Evolutionary conservation across 805 yeast species (phyloP), one percentile per base, ranked within the genome.

Genomic region (Myxozyma geophila): DNA sequence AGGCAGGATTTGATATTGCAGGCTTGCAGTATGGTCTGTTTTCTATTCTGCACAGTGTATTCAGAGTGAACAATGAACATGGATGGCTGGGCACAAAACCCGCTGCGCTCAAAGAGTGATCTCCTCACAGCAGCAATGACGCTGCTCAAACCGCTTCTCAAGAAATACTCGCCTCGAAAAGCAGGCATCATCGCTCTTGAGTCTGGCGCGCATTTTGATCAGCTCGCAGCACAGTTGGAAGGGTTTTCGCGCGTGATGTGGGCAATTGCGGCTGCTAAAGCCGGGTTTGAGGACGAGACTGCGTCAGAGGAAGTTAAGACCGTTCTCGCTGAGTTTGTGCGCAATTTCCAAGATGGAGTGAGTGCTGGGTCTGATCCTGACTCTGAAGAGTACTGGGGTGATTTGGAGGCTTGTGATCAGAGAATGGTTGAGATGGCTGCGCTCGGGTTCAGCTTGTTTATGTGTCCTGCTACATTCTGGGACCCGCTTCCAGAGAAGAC

Each of bases 181-280:
- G 47, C 63, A 21, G 59, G 46, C 2, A 41, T 74, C 5, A 63
- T 60, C 40, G 52, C 71, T 7, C 70, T 64, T 19, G 70, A 51
- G 19, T 62, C 68, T 37, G 76, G 72, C 1, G 76, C 75, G 9
- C 66, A 64, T 44, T 74, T 73, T 58, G 68, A 70, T 40, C 58
- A 54, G 12, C 63, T 58, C 10, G 74, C 75, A 10, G 71, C 74
- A 4, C 67, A 68, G 17, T 63, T 74, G 9, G 76, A 74, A 59
- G 77, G 77, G 1, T 74, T 71, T 47, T 69, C 75, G 6, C 60
- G 77, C 33, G 73, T 75, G 0, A 58, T 75, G 59, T 75, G 76
- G 76, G 77, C 76, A 17, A 62, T 74, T 36, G 76, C 72, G 2
- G 74, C 77, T 2, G 66, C 62, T 36, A 72, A 52, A 28, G 58